Conservation (phyloP, 352 stramenopile species). For the Phytophthora pisi region DNA sequence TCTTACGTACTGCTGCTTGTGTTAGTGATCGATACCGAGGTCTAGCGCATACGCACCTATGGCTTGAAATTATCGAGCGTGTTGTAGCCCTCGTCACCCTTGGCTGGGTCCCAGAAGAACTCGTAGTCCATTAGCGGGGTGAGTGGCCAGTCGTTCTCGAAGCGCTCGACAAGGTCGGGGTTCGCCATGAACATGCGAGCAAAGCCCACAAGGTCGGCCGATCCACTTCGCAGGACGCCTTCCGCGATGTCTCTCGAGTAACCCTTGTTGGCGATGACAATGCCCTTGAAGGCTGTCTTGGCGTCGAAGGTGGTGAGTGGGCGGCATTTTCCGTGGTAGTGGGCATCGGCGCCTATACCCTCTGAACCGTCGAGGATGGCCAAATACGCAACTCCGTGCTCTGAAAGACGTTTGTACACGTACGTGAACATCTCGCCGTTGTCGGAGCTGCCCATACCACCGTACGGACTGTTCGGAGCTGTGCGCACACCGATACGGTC, state of each 20-base stretch:
- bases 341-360: constrained; percentile 12
- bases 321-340: constrained; percentile 31
- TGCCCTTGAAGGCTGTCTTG: constrained; percentile 34
- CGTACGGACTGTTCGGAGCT: constrained; percentile 35
- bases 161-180: constrained; percentile 39
- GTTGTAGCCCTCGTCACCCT: constrained; percentile 32
- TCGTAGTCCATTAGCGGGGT: constrained; percentile 27
- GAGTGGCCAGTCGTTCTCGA: constrained; percentile 30
- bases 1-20: not conserved
- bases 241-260: constrained; percentile 30
- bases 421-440: constrained; percentile 49
- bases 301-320: constrained; percentile 27
- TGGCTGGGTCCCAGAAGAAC: constrained; percentile 32
- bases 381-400: constrained; percentile 33
- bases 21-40: not conserved
- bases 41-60: not conserved
- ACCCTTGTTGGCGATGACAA: constrained; percentile 31
- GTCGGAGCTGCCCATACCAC: constrained; percentile 38
- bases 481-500: constrained; percentile 41
- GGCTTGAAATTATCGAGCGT: constrained; percentile 11
- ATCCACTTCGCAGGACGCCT: constrained; percentile 19
- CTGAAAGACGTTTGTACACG: constrained; percentile 33
- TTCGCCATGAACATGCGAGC: constrained; percentile 32
- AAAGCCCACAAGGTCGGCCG: constrained; percentile 33
- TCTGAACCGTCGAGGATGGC: constrained; percentile 28